These are phyloP conservation scores for Ceratocystis cubensis DNA, from an alignment of 2,329 filamentous ascomycete species.

Conservation along the genomic window DNA sequence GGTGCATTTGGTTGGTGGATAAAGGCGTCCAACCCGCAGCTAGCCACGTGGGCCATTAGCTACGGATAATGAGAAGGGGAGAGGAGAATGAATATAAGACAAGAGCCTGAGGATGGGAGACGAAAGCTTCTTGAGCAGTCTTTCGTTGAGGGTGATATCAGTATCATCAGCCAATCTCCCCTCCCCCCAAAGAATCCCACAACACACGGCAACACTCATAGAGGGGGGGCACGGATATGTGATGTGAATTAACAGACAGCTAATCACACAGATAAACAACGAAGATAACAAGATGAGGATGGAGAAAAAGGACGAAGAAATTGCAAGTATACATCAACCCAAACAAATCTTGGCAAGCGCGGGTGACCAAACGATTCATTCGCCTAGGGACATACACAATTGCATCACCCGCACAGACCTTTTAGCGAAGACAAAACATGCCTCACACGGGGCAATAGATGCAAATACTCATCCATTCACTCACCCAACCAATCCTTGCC, in stretches of 20 bases:
- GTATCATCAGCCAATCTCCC: no score
- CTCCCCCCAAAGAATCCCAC: no score
- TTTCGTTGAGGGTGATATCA: no score
- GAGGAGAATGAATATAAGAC: background rate
- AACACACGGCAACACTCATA: no score
- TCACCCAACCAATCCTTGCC: background rate
- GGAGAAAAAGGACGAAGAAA: background rate
- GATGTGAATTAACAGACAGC: no score
- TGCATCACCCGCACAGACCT: background rate
- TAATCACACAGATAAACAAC: no score
- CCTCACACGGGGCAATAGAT: background rate
- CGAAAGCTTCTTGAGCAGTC: no score
- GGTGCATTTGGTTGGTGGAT: background rate
- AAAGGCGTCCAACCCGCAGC: background rate
- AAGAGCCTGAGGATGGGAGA: background rate
- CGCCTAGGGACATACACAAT: background rate
- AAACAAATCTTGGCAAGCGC: no score
- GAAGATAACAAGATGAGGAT: no score
- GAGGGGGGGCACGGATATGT: no score
- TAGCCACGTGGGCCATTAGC: background rate
- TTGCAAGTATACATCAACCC: background rate
- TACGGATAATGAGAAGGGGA: background rate
- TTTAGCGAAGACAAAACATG: constrained; percentile 8
- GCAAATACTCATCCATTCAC: background rate
- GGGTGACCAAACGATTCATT: background rate